Base-by-base conservation (phyloP, 352 stramenopile genomes). In the Blastocystis sp. region DNA sequence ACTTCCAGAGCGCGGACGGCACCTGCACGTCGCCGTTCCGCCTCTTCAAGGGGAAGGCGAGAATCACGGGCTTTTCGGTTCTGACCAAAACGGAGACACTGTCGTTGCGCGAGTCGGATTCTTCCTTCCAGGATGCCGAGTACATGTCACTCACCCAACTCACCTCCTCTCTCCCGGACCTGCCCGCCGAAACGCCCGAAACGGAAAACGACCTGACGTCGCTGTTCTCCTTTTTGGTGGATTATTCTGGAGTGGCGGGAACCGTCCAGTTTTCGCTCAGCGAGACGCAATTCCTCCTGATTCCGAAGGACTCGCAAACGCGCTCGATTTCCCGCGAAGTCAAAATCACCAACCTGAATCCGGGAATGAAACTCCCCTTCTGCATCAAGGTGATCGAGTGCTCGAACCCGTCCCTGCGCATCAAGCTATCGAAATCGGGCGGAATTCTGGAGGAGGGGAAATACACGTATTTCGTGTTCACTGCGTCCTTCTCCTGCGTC, bases 321-420 rank as follows among this genome's bases (percentile, higher is more conserved):
- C 14, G 28, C 7, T 42, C 21, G 21, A 7, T 68, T 34, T 68
- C 40, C 21, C 34, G 24, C 0, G 74, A 84, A 52, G 57, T 84
- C n/a, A 68, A 68, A 3, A 84, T 84, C 48, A 54, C 34, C 10
- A 84, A 84, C 45, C 52, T 69, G 52, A 68, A 66, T 43, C 38
- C 34, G 3, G 74, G 57, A 42, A 68, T 84, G 74, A 84, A 84
- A 84, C 74, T 84, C 54, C 74, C 74, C 3, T 84, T 69, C 61
- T 2, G 17, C 24, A 68, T 84, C 21, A 28, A 34, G 3, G 74
- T 84, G 34, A 45, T 59, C 11, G 19, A 45, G 11, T 24, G n/a
- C 10, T 81, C 48, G n/a, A 45, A 34, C 66, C 74, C 74, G 24
- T 54, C 34, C 14, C 42, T 84, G 3, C 10, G 52, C 24, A 40